A percentile compares a stretch with the other conserved stretches of the same genome.
These are phyloP conservation scores for Tilletia indica DNA, from an alignment of 1,284 basidiomycete species.

Conservation along the genomic window DNA sequence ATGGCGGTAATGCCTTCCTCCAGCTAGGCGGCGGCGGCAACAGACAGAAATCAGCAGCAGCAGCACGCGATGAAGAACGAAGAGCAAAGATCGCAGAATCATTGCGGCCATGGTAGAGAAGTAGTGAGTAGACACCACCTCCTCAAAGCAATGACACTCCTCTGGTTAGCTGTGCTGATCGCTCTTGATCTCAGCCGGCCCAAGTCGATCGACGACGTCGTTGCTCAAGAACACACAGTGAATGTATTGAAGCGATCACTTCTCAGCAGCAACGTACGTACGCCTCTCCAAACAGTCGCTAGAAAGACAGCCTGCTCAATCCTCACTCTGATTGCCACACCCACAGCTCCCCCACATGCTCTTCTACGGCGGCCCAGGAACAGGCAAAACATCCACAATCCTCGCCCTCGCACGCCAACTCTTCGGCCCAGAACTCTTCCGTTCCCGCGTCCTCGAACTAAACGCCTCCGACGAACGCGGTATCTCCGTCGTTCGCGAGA, in stretches of 20 bases:
- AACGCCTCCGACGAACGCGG: slow-evolving; percentile 99
- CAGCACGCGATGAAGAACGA: slow-evolving; percentile 34
- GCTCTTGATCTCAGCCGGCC: slow-evolving; percentile 69
- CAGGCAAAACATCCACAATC: slow-evolving; percentile 98
- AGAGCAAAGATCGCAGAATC: slow-evolving; percentile 29
- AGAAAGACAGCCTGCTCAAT: too few relatives aligned
- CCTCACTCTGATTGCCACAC: not conserved
- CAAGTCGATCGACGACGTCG: slow-evolving; percentile 94
- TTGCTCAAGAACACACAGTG: slow-evolving; percentile 94
- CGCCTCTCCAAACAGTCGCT: too few relatives aligned
- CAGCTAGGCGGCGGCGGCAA: slow-evolving; percentile 8
- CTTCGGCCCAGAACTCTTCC: slow-evolving; percentile 94
- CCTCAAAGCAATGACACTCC: too few relatives aligned
- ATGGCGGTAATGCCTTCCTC: not conserved
- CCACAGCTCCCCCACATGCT: slow-evolving; percentile 96
- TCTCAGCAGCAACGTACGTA: slow-evolving; percentile 79
- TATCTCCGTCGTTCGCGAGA: slow-evolving; percentile 92
- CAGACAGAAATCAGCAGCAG: not conserved
- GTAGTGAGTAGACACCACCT: slow-evolving; percentile 72
- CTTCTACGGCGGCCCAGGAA: slow-evolving; percentile 98
- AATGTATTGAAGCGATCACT: slow-evolving; percentile 86
- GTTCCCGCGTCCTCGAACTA: slow-evolving; percentile 89
- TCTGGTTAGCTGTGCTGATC: too few relatives aligned
- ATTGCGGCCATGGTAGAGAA: slow-evolving; percentile 94
- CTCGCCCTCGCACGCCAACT: slow-evolving; percentile 89